Base-by-base conservation (phyloP, 352 stramenopile species). In the Detonula confervacea region DNA sequence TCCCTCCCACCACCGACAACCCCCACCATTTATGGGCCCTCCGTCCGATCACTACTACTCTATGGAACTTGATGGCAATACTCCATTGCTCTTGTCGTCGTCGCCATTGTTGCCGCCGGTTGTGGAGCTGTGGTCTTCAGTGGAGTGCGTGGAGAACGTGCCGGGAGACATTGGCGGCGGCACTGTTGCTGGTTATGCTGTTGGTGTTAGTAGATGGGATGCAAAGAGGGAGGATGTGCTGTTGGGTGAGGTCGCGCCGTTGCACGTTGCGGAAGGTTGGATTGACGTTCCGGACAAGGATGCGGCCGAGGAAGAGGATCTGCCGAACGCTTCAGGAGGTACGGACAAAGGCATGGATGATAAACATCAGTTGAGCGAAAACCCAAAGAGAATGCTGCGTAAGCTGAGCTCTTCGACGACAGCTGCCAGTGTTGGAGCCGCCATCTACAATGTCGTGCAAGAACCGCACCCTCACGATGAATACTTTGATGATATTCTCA, bases 61-160 rank as follows among this genome's bases (percentile, higher is more conserved):
- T 25, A 60, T 66, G 30, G 69, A 78, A 60, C 47, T 35, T 16
- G 16, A 51, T 16, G 11, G 27, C 30, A 65, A 30, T 30, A 49
- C 69, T 8, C 5, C 22, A 22, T 16, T 25, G 25, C 49, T 51
- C n/a, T 44, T 25, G 18, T 81, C 59, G 62, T 70, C 62, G 24
- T 61, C 64, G 37, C 27, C 30, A 11, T 39, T 81, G 27, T 24
- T 73, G 29, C 73, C 73, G 42, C 73, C 73, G 12, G 75, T 81
- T 37, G 66, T 73, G 55, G 73, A 81, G 42, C 46, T 81, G 8
- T 81, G 73, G 73, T 74, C 73, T 27, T 60, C 62, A 29, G 73
- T 81, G n/a, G 73, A 81, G 24, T 39, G 59, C 7, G 25, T 29
- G n/a, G 33, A 54, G 42, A 49, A 54, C 12, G 35, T 60, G 2